Evolutionary conservation across 176 grass and related monocot species (phyloP), one percentile per base, ranked within the genome.

Genomic region (Echinochloa phyllopogon): DNA sequence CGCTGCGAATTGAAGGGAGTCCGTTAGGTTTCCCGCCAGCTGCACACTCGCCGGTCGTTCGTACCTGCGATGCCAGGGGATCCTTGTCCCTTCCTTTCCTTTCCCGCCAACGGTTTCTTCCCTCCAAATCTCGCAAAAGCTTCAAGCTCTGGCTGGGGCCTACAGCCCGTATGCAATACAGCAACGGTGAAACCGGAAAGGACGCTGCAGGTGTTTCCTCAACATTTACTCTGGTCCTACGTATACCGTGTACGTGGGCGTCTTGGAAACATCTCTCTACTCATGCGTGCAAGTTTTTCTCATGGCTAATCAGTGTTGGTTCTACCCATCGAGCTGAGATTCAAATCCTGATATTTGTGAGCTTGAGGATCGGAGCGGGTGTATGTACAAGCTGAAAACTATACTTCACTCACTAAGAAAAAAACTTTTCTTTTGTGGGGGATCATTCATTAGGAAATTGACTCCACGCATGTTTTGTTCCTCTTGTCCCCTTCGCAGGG

Each of bases 11-110:
- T 72, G 24, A 78, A 74, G 39, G 47, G 57, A 42, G 65, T 72
- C 41, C 73, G 29, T 90, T 74, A 59, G 66, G 77, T 90, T 87
- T 74, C 84, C 74, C 67, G 67, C 74, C 79, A 78, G 16, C 11
- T 61, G n/a, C 39, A 69, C 41, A 5, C 65, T n/a, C 25, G 5
- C 72, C 21, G 7, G 42, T n/a, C 42, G n/a, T 24, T 12, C 49
- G 65, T 60, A 68, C 60, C 14, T 15, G 49, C 0, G 72, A 52
- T 14, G 45, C 0, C n/a, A 72, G 38, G 2, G 45, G 17, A 16
- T 56, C 8, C 6, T 36, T 51, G 59, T 9, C 41, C 29, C 42
- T 63, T 29, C 18, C n/a, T 23, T 55, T 13, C 23, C 43, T 6
- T 84, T 79, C 87, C 69, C 60, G 69, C 87, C 69, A 80, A 45